Base-by-base conservation (phyloP, 306 rosid genomes). In the Ochetophila trinervis region DNA sequence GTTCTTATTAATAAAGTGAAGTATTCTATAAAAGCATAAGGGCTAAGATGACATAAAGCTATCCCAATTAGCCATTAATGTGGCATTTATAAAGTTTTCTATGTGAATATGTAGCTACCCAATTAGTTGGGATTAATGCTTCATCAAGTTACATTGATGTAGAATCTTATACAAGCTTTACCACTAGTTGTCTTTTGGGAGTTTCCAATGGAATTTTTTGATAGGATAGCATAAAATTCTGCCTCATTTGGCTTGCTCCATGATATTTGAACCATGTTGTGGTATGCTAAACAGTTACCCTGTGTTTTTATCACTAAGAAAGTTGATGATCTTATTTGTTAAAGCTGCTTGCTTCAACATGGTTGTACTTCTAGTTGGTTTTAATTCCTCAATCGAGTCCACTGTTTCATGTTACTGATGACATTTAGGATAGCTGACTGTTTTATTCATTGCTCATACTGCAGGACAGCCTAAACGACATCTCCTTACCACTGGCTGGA, bases 401-500 rank as follows among this genome's bases (percentile, higher is more conserved):
- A 12, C 3, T 14, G 16, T 20, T 49, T 30, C 47, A 20, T 20
- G 9, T 12, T 16, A 50, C 23, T 22, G 20, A 47, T 54, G 59
- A 17, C 15, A 44, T 34, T 16, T 48, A 14, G 27, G n/a, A 34
- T 24, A 53, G 30, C 42, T 83, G 53, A 79, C 78, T 60, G 32
- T 48, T 48, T 36, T 66, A 8, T 57, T 74, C 44, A 66, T 68
- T 79, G 67, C 69, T 66, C 53, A 63, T 75, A 62, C 47, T 67
- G 61, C 96, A 90, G 96, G 96, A 67, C 96, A 90, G 77, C 96
- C 96, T 5, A 90, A 90, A 74, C 85, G 96, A 4, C 96, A 90
- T 83, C 96, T 90, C 75, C 96, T 89, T 79, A 89, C 96, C 5
- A 89, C 96, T 15, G 96, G 96, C 27, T 89, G 96, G 96, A 89